Conservation (phyloP, 202 grass and related monocot genomes). For the Carex arenaria region DNA sequence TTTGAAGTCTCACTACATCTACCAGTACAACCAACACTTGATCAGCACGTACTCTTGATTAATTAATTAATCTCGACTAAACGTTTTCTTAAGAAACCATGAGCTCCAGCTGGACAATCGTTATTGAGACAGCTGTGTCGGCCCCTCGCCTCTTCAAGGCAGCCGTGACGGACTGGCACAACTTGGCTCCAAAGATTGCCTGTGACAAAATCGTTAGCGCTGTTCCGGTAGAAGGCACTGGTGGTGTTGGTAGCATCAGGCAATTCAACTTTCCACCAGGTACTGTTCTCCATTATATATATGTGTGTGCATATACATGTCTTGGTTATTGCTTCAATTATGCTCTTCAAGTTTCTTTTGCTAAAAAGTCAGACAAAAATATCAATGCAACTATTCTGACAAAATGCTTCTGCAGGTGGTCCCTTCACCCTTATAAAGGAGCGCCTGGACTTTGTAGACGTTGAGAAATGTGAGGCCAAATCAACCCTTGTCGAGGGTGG, state of each 20-base stretch:
- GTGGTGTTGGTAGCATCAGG: slow-evolving; percentile 33
- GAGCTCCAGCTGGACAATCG: slow-evolving; percentile 44
- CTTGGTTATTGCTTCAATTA: background rate
- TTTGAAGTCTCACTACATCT: background rate
- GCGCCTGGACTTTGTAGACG: slow-evolving; percentile 53
- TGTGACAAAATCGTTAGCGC: slow-evolving; percentile 37
- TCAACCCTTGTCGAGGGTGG: slow-evolving; percentile 47
- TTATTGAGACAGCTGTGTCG: slow-evolving; percentile 38
- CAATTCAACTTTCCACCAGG: slow-evolving; percentile 69
- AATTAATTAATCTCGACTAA: background rate
- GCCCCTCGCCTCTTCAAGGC: slow-evolving; percentile 57
- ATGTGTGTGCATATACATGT: background rate
- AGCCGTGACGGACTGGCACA: slow-evolving; percentile 66
- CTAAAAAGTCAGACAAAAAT: background rate
- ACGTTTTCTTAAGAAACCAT: slow-evolving; percentile 1
- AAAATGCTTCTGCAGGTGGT: slow-evolving; percentile 4
- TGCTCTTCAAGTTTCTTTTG: background rate
- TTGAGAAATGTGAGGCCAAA: slow-evolving; percentile 50
- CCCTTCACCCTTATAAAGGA: slow-evolving; percentile 49
- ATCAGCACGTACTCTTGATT: background rate
- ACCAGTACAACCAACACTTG: slow-evolving; percentile 18
- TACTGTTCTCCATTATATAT: background rate
- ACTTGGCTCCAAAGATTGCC: slow-evolving; percentile 44
- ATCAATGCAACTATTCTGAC: too few species aligned
- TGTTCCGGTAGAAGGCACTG: slow-evolving; percentile 29